Evolutionary conservation across 1,284 basidiomycete genomes (phyloP), one percentile per base, ranked within the genome.

Genomic region (Moesziomyces parantarcticus): DNA sequence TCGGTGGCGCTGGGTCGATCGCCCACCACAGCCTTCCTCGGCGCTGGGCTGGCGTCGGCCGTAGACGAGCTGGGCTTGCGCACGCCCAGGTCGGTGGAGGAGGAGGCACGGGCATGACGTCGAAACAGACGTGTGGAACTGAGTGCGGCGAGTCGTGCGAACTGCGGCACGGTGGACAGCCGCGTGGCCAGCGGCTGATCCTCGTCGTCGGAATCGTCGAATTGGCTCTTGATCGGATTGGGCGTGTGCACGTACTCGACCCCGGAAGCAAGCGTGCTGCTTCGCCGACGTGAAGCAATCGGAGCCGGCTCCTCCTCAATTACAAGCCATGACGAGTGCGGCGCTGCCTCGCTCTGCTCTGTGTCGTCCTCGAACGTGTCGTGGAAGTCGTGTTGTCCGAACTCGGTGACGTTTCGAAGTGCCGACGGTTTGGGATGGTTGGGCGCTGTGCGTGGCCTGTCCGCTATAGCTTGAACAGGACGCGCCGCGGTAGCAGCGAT

Each of bases 131-230:
- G 29, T 3, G 29, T 32, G 10, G 29, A 32, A 32, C 29, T 13
- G 29, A 32, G 29, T 32, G 64, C 64, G 4, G 70, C 64, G 1
- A 73, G 53, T 20, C 70, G 56, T 25, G 70, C 65, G 16, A 47
- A 40, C 3, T 58, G 56, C 1, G 60, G 54, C 6, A 64, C 44
- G 18, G 46, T 29, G 0, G 62, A 22, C 5, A 56, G 23, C 21
- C 41, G 48, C 7, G 45, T 29, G 34, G 36, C 29, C 1, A 14
- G 10, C 25, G 66, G 51, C 52, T 50, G 58, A 20, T 65, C 65
- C 21, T 74, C 71, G 20, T 74, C 71, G 34, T 74, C 71, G 11
- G 71, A 74, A 40, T 74, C 71, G 14, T 68, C 65, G 21, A 74
- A 74, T 9, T 50, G 50, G 50, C 71, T 74, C 29, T 55, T 60